A percentile compares a stretch with the other conserved stretches of the same genome.
Evolutionary conservation across 441 rosid genomes (phyloP).

Genomic region (Erodium chrysanthum): DNA sequence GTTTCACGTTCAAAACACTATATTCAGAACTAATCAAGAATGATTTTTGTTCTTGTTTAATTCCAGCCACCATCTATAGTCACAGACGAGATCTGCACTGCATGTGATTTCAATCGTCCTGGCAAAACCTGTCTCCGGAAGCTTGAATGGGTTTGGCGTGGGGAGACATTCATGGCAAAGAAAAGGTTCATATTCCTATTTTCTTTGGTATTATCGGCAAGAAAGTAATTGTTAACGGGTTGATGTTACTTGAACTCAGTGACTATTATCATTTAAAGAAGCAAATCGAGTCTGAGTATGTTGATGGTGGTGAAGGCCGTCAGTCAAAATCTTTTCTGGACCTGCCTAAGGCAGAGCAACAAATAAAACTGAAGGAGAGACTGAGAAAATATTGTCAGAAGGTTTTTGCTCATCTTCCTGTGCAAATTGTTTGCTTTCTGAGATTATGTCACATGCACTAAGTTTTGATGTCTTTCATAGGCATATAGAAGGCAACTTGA

Average conservation of each 20-base stretch:
- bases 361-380: slow-evolving; percentile 69
- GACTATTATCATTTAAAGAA: slow-evolving; percentile 92
- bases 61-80: slow-evolving; percentile 93
- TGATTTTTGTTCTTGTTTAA: slow-evolving; percentile 22
- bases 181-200: slow-evolving; percentile 47
- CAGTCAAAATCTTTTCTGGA: slow-evolving; percentile 75
- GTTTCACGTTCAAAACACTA: not conserved
- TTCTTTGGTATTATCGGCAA: slow-evolving; percentile 12
- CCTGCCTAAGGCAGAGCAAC: slow-evolving; percentile 81
- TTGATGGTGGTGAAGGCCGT: slow-evolving; percentile 53
- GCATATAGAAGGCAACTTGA: slow-evolving; percentile 81
- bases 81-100: slow-evolving; percentile 86
- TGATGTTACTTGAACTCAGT: slow-evolving; percentile 37
- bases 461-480: slow-evolving; percentile 31
- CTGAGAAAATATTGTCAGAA: slow-evolving; percentile 86
- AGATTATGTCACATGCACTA: slow-evolving; percentile 18
- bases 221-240: slow-evolving; percentile 19
- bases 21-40: not conserved
- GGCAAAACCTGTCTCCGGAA: slow-evolving; percentile 88
- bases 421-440: slow-evolving; percentile 15
- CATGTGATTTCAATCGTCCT: slow-evolving; percentile 97
- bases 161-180: slow-evolving; percentile 82
- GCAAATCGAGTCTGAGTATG: slow-evolving; percentile 89
- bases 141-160: slow-evolving; percentile 99
- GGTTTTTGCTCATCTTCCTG: slow-evolving; percentile 32